phyloP scores from a whole-genome alignment of 805 yeast species.

The Clavispora asparagi region DNA sequence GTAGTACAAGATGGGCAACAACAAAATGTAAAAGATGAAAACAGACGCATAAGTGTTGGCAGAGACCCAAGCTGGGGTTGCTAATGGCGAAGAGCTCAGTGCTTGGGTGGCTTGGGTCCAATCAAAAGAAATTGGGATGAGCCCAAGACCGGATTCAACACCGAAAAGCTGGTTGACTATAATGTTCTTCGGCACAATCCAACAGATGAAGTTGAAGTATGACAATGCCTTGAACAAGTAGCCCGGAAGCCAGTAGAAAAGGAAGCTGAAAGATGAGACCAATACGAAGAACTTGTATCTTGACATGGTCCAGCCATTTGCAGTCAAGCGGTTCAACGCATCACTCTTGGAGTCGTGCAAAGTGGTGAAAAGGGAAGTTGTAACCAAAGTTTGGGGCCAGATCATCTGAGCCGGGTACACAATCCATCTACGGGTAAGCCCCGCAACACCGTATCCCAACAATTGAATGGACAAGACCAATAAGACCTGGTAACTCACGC shows the following conservation, averaged over 20 bases:
- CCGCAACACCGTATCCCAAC: slow-evolving; percentile 24
- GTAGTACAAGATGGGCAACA: slow-evolving; percentile 15
- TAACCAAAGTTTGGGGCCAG: slow-evolving; percentile 17
- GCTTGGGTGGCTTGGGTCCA: slow-evolving; percentile 18
- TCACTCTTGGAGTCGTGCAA: slow-evolving; percentile 9
- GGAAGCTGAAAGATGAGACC: slow-evolving; percentile 6
- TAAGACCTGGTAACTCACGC: slow-evolving; percentile 24
- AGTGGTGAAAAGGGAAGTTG: slow-evolving; percentile 17
- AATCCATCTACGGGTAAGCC: slow-evolving; percentile 19
- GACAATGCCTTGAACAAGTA: slow-evolving; percentile 8
- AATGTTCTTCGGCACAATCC: slow-evolving; percentile 9
- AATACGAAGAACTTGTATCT: slow-evolving; percentile 14
- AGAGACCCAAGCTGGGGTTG: slow-evolving; percentile 14
- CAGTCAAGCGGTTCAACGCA: slow-evolving; percentile 6
- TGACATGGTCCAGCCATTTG: slow-evolving; percentile 14
- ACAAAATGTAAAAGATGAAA: slow-evolving; percentile 13
- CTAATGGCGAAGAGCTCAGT: slow-evolving; percentile 15
- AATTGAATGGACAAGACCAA: slow-evolving; percentile 25
- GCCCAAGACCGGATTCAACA: slow-evolving; percentile 7
- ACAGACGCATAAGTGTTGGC: slow-evolving; percentile 16
- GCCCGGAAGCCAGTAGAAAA: slow-evolving; percentile 13
- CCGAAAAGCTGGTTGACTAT: slow-evolving; percentile 12
- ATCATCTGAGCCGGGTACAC: slow-evolving; percentile 11
- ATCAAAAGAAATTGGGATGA: slow-evolving; percentile 12
- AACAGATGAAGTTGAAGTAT: slow-evolving; percentile 8